Evolutionary conservation across 139 green algal genomes (phyloP).

Genomic region (Astrephomene gubernaculifera): DNA sequence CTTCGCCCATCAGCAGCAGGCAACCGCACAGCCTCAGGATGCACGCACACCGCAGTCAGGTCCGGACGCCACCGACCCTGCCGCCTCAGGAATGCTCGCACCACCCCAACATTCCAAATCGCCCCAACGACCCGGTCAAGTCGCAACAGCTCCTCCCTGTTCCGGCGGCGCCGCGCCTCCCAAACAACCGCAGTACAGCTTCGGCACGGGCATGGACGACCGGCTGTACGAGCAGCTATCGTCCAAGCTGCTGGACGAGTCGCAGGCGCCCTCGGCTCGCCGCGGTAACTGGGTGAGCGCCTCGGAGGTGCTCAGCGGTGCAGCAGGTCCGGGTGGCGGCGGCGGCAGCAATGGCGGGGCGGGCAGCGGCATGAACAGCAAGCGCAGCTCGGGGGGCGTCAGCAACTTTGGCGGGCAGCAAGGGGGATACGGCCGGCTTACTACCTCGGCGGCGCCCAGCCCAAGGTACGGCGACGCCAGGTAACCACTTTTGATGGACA

Average conservation of each 20-base stretch:
- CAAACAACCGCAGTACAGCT: conserved; percentile 48
- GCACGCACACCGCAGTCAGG: no score
- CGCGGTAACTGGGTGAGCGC: conserved; percentile 40
- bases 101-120: no score
- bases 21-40: no score
- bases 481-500: no score
- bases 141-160: no score
- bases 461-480: conserved; percentile 32
- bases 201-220: conserved; percentile 50
- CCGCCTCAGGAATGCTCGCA: no score
- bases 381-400: conserved; percentile 19
- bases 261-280: conserved; percentile 6
- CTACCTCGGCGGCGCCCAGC: not conserved
- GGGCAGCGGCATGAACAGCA: conserved; percentile 30
- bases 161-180: no score
- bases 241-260: conserved; percentile 49
- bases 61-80: no score
- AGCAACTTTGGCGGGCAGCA: not conserved
- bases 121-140: no score
- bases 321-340: no score
- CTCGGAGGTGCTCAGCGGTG: conserved; percentile 19
- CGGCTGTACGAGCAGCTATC: conserved; percentile 56
- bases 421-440: not conserved
- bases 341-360: no score
- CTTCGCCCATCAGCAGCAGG: no score